Evolutionary conservation across 129 eudicot genomes (phyloP).

Genomic region (Flaveria linearis): DNA sequence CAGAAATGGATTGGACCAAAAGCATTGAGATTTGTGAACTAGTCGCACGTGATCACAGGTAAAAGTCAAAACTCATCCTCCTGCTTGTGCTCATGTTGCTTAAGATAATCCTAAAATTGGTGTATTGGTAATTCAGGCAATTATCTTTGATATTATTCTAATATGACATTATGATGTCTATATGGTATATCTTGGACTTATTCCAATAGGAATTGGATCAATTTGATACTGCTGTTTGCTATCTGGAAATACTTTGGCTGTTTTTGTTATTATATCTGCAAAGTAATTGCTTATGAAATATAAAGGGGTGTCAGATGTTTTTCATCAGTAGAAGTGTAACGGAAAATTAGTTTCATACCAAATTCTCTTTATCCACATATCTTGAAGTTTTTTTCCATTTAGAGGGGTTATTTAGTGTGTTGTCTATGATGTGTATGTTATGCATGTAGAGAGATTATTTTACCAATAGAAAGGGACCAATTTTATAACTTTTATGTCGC

Average conservation of each 20-base stretch:
- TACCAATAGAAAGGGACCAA: no score
- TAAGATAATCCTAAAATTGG: no score
- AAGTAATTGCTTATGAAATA: background rate
- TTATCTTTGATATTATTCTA: background rate
- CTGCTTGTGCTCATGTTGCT: background rate
- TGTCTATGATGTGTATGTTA: background rate
- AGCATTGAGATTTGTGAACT: constrained; percentile 87
- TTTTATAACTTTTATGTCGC: no score
- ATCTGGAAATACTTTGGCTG: background rate
- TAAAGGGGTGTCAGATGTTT: background rate
- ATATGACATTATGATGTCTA: constrained; percentile 4
- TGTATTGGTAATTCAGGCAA: background rate
- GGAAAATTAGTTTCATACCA: background rate
- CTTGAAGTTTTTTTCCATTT: constrained; percentile 2
- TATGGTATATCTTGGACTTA: background rate
- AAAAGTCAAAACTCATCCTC: constrained; percentile 10
- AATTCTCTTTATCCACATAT: background rate
- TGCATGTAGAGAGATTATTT: background rate
- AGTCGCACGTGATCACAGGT: constrained; percentile 86
- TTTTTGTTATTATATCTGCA: background rate
- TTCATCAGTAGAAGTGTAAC: background rate
- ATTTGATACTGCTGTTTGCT: background rate
- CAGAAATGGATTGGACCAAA: constrained; percentile 86
- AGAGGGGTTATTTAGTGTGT: background rate
- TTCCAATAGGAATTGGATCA: background rate